phyloP scores from a whole-genome alignment of 139 green algal species.

The Dunaliella primolecta region DNA sequence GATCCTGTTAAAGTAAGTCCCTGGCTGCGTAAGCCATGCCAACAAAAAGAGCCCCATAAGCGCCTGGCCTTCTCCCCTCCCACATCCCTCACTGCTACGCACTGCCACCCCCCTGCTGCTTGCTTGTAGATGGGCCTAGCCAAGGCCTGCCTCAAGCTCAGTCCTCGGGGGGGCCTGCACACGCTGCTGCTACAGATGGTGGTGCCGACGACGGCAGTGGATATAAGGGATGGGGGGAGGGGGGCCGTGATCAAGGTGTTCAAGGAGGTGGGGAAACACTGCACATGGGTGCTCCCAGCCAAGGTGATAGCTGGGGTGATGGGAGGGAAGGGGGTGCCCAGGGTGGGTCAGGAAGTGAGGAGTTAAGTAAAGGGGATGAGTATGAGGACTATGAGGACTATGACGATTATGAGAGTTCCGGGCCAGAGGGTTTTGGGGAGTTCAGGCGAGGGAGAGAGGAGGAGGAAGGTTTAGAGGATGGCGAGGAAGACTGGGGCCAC shows the following conservation, averaged over 20 bases:
- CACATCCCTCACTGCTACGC: too few species aligned
- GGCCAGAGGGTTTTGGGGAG: not conserved
- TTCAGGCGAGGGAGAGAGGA: not conserved
- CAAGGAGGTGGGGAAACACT: too few species aligned
- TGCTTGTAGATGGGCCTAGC: not conserved
- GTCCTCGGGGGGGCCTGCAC: not conserved
- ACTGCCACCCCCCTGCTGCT: too few species aligned
- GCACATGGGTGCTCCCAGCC: too few species aligned
- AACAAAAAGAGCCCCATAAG: too few species aligned
- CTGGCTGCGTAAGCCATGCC: too few species aligned
- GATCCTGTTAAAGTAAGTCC: too few species aligned
- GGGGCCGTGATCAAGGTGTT: too few species aligned
- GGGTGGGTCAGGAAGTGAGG: not conserved
- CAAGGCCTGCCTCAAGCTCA: not conserved
- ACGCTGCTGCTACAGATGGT: not conserved
- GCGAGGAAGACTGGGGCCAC: conserved; percentile 4
- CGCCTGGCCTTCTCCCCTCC: too few species aligned
- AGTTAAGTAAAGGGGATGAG: not conserved
- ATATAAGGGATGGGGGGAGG: not conserved
- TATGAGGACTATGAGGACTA: not conserved
- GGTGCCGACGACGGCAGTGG: not conserved
- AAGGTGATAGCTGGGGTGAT: too few species aligned
- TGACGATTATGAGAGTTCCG: not conserved
- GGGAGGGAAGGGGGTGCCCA: not conserved
- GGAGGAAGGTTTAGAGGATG: not conserved